Conservation (phyloP, 1,139 yeast species). For the Martiniozyma asiatica region DNA sequence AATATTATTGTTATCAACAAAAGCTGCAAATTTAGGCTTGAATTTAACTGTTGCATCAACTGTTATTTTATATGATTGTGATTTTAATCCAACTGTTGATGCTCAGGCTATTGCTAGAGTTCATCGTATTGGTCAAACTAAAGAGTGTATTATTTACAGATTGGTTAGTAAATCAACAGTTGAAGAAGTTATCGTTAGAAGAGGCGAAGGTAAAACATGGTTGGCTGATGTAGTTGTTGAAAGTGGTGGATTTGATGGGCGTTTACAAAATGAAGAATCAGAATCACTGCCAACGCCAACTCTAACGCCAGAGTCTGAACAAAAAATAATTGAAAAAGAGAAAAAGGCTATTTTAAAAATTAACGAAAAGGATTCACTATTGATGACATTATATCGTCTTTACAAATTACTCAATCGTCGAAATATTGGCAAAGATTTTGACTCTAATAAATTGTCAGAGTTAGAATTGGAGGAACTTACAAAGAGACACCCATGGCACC, state of each 20-base stretch:
- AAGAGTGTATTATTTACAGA: slow-evolving; percentile 73
- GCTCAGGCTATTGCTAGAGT: slow-evolving; percentile 93
- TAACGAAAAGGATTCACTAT: slow-evolving; percentile 2
- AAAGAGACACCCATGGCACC: slow-evolving; percentile 2
- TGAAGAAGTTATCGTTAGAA: slow-evolving; percentile 68
- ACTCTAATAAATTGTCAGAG: slow-evolving; percentile 21
- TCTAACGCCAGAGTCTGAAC: too few relatives aligned
- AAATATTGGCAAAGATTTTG: slow-evolving; percentile 11
- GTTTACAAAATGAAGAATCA: neutral
- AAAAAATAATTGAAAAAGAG: slow-evolving; percentile 18
- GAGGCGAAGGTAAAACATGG: slow-evolving; percentile 67
- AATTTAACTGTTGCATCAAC: slow-evolving; percentile 82
- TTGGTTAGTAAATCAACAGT: slow-evolving; percentile 67
- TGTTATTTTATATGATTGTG: slow-evolving; percentile 81
- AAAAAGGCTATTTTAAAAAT: slow-evolving; percentile 1
- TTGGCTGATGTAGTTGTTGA: slow-evolving; percentile 77
- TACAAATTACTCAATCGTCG: slow-evolving; percentile 12
- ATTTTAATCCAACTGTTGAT: slow-evolving; percentile 97
- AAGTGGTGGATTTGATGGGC: slow-evolving; percentile 62
- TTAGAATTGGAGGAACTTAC: slow-evolving; percentile 38
- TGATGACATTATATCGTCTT: slow-evolving; percentile 5
- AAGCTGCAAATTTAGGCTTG: slow-evolving; percentile 93
- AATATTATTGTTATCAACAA: slow-evolving; percentile 68
- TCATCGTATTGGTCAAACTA: slow-evolving; percentile 82
- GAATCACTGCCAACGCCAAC: too few relatives aligned